Evolutionary conservation across 371 early-diverging fungal genomes (phyloP), one percentile per base, ranked within the genome.

Genomic region (Mortierella sp.): DNA sequence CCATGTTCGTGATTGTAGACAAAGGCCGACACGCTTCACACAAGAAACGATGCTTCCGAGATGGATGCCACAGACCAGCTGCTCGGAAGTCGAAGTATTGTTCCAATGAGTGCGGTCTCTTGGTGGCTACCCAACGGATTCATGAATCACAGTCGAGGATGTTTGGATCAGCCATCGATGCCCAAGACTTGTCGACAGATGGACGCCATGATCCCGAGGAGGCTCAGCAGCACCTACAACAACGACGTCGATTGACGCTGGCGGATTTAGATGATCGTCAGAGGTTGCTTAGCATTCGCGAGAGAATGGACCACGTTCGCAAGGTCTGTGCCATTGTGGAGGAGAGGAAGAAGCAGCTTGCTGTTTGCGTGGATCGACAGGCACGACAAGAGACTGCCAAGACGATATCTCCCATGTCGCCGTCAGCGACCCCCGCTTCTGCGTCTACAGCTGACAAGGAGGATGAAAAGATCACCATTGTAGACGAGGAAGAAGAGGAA

Each of bases 11-110:
- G n/a, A n/a, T n/a, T 50, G 25, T 52, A 85, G 85, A 54, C 8
- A 81, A 81, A 54, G 85, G 82, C 7, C 81, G 80, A 43, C 69
- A 71, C 21, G 82, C 72, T 6, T 85, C 84, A 2, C 81, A 81
- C 71, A 88, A 84, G 57, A 80, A 80, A 27, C 79, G 74, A 53
- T 88, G 86, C 49, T 61, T 77, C 9, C 83, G 83, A 40, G 81
- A 83, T 10, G 74, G 65, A 0, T 85, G 86, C 47, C 31, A 51
- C n/a, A 73, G 69, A 53, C 53, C 71, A 0, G 69, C 74, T 10
- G 31, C 29, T 9, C 60, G 60, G 17, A 69, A 64, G 14, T 73
- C 74, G 34, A 80, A 78, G 46, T 80, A 80, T 39, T 80, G 81
- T 19, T 78, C 81, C 12, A 67, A 53, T 21, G 78, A 73, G 47